Evolutionary conservation across 2,329 filamentous ascomycete species (phyloP).

Genomic region (Phaeoacremonium minimum): DNA sequence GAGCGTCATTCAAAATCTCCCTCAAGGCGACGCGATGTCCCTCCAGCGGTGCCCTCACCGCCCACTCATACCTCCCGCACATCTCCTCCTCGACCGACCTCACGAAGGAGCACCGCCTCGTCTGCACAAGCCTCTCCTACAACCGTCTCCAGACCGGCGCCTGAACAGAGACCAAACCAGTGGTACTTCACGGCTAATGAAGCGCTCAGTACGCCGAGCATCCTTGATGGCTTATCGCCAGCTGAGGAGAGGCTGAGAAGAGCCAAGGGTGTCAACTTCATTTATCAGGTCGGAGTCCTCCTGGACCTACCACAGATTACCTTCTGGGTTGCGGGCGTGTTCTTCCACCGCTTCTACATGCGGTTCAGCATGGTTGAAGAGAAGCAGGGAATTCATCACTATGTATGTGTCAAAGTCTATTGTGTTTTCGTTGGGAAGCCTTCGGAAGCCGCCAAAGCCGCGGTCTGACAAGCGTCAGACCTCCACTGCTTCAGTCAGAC

Average conservation of each 20-base stretch:
- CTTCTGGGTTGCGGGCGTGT: constrained; percentile 85
- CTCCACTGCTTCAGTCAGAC: background rate
- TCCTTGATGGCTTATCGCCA: constrained; percentile 73
- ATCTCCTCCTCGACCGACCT: constrained; percentile 48
- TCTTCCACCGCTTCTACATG: constrained; percentile 97
- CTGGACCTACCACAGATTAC: constrained; percentile 90
- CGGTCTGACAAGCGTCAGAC: background rate
- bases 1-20: constrained; percentile 47
- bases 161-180: constrained; percentile 49
- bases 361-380: constrained; percentile 74
- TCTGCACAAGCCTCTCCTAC: constrained; percentile 34
- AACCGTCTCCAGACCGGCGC: too few species aligned
- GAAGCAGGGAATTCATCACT: constrained; percentile 80
- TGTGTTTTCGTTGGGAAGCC: too few species aligned
- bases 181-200: constrained; percentile 90
- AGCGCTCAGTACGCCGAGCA: constrained; percentile 75
- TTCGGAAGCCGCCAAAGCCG: too few species aligned
- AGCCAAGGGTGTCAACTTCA: constrained; percentile 94
- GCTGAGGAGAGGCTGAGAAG: constrained; percentile 76
- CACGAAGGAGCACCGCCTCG: constrained; percentile 36
- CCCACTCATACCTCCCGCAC: constrained; percentile 50
- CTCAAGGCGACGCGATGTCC: constrained; percentile 47
- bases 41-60: constrained; percentile 58
- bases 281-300: constrained; percentile 88
- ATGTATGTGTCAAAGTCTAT: too few species aligned